A percentile compares a stretch with the other conserved stretches of the same genome.
phyloP scores from a whole-genome alignment of 2,329 filamentous ascomycete species.

The Sporothrix mexicana region DNA sequence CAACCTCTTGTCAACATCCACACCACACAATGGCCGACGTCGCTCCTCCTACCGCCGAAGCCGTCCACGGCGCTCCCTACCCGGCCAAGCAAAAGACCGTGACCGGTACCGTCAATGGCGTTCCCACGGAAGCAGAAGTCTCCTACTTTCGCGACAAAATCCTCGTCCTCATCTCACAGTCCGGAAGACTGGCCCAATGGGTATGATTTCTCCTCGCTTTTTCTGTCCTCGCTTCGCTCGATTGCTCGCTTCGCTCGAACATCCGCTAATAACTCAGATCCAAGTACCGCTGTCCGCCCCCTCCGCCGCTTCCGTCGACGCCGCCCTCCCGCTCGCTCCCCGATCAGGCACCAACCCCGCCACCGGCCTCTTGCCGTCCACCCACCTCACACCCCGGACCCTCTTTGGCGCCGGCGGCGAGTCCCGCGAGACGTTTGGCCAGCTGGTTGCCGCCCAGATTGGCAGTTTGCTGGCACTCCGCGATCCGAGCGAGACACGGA shows the following conservation, averaged over 20 bases:
- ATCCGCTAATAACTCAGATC: conserved; percentile 55
- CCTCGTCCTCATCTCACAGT: conserved; percentile 84
- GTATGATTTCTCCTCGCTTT: conserved; percentile 55
- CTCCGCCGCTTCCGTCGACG: conserved; percentile 67
- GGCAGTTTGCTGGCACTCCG: conserved; percentile 78
- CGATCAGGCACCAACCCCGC: conserved; percentile 40
- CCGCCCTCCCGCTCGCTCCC: conserved; percentile 56
- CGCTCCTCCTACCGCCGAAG: too few species aligned
- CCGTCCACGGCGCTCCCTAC: conserved; percentile 62
- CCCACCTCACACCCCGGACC: conserved; percentile 84
- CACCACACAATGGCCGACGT: conserved; percentile 12
- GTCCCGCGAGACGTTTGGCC: conserved; percentile 80
- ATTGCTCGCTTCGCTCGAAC: neutral
- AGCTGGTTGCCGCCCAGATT: conserved; percentile 88
- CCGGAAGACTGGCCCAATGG: conserved; percentile 89
- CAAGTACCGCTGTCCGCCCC: conserved; percentile 78
- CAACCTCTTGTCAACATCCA: neutral
- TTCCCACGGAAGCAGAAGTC: conserved; percentile 73
- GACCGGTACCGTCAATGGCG: conserved; percentile 67
- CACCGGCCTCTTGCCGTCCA: conserved; percentile 67
- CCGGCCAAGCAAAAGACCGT: conserved; percentile 56
- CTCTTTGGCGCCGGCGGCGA: conserved; percentile 82
- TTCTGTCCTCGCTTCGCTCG: neutral
- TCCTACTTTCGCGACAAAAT: conserved; percentile 88
- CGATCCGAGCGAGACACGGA: conserved; percentile 67